A percentile compares a stretch with the other conserved stretches of the same genome.
These are phyloP conservation scores for Aspergillus sp. DNA, from an alignment of 2,329 filamentous ascomycete genomes.

Conservation along the genomic window DNA sequence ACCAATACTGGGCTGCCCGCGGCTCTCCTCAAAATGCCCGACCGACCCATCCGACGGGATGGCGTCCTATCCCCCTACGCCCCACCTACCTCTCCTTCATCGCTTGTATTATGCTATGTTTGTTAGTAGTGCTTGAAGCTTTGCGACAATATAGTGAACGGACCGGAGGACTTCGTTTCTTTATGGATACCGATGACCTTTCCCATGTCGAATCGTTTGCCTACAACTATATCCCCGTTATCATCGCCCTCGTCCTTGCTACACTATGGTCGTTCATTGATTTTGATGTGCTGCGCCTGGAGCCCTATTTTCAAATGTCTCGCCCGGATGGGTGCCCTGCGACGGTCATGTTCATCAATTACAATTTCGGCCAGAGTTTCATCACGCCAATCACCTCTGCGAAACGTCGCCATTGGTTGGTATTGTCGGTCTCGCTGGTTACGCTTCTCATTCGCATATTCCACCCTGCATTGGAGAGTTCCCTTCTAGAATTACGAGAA, in stretches of 20 bases:
- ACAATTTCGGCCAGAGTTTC: conserved; percentile 38
- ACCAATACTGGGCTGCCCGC: conserved; percentile 11
- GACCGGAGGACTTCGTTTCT: conserved; percentile 30
- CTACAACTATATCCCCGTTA: conserved; percentile 44
- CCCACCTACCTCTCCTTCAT: conserved; percentile 28
- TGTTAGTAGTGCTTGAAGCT: conserved; percentile 28
- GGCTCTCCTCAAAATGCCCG: conserved; percentile 10
- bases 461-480: conserved; percentile 33
- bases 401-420: conserved; percentile 33
- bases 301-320: conserved; percentile 48
- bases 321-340: conserved; percentile 33
- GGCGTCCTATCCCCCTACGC: conserved; percentile 35
- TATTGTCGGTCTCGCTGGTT: conserved; percentile 32
- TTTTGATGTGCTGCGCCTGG: conserved; percentile 51
- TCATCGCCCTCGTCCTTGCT: conserved; percentile 47
- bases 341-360: conserved; percentile 36
- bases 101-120: conserved; percentile 22
- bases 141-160: conserved; percentile 31
- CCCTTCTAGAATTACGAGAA: conserved; percentile 31
- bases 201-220: conserved; percentile 29
- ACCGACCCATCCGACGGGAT: conserved; percentile 17
- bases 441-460: conserved; percentile 34
- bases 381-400: conserved; percentile 33
- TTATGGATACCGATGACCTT: conserved; percentile 30
- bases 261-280: conserved; percentile 52